Evolutionary conservation across 192 early-diverging fungal species (phyloP), one percentile per base, ranked within the genome.

Genomic region (Funneliformis mosseae): DNA sequence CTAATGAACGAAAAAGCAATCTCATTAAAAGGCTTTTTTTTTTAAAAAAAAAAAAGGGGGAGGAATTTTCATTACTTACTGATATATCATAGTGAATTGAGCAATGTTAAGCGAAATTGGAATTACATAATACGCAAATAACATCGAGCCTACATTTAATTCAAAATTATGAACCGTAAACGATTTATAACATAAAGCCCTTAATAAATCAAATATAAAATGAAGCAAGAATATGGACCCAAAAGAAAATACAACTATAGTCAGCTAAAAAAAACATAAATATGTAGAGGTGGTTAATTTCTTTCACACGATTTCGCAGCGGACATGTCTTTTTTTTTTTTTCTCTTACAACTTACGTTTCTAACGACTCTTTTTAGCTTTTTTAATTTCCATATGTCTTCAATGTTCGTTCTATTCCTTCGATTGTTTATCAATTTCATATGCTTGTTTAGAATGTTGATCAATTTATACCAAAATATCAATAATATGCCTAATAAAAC

Each of bases 391-490:
- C 74, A 76, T 73, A 7, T 73, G 12, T 45, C 39, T 1, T 73
- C 71, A 46, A 23, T 9, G 18, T 23, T 46, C 7, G 18, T 41
- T 25, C 33, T 38, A 45, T 71, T 21, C 61, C 74, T 21, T 39
- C 38, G 12, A 18, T 28, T 76, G 21, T 10, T 25, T 12, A 69
- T 38, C 23, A 50, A 12, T 55, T 55, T 27, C 27, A 71, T 71
- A 59, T 76, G 74, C 4, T 48, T n/a, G 39, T 76, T 76, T 61
- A 76, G 61, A 10, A 76, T 59, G 9, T 0, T 45, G 5, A 38
- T 76, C 14, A 76, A 61, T 18, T 59, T 76, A 48, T 59, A 76
- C 74, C 74, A 76, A 50, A 76, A 38, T n/a, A 76, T 59, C 6
- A 50, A 38, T 38, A 59, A 11, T 8, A 33, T 59, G 0, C 14